Percentiles rank a stretch among this genome's conserved stretches.
phyloP scores from a whole-genome alignment of 768 basidiomycete genomes.

The Mycena vulgaris region DNA sequence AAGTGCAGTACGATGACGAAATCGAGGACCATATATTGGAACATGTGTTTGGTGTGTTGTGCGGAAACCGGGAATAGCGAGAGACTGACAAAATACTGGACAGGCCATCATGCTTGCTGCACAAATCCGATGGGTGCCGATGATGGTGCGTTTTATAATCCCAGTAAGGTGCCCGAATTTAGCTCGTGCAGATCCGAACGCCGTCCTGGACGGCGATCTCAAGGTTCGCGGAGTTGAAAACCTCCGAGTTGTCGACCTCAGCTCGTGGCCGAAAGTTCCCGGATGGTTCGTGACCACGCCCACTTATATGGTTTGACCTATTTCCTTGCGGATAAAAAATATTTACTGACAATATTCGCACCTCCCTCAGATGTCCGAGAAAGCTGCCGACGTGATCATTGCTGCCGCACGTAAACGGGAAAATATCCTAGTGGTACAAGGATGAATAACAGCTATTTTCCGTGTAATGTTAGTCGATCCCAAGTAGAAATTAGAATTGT shows the following conservation, averaged over 20 bases:
- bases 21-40: conserved; percentile 42
- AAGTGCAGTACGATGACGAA: conserved; percentile 37
- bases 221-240: conserved; percentile 47
- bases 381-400: not conserved
- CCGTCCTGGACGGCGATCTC: conserved; percentile 50
- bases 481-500: too few relatives aligned
- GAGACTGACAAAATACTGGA: too few relatives aligned
- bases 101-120: conserved; percentile 49
- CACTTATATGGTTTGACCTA: conserved; percentile 47
- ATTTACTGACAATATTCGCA: not conserved
- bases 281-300: conserved; percentile 51
- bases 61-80: too few relatives aligned
- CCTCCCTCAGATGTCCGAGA: not conserved
- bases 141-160: conserved; percentile 34
- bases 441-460: not conserved
- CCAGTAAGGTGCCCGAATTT: not conserved
- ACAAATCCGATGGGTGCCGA: conserved; percentile 47
- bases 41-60: conserved; percentile 42
- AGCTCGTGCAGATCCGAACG: conserved; percentile 40
- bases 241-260: conserved; percentile 50
- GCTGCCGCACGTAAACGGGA: not conserved
- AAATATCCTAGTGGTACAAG: not conserved
- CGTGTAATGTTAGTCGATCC: too few relatives aligned
- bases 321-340: not conserved
- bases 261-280: conserved; percentile 49